Conservation (phyloP, 1,284 basidiomycete genomes). For the Sanghuangporus sanghuang region DNA sequence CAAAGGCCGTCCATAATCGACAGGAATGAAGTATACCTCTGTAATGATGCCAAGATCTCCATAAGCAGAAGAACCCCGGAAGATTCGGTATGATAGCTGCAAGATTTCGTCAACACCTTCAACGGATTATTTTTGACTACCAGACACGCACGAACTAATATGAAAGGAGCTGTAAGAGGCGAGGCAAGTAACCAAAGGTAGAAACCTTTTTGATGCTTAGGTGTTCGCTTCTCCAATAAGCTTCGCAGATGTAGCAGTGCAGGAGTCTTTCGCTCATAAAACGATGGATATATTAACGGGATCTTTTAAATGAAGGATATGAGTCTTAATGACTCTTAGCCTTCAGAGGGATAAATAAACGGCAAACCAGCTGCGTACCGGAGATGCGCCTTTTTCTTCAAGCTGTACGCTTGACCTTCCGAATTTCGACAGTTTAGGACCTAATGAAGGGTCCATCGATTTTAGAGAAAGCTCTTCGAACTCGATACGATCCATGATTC, state of each 20-base stretch:
- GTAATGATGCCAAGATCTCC: conserved; percentile 81
- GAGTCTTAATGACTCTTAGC: conserved; percentile 19
- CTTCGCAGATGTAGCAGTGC: conserved; percentile 49
- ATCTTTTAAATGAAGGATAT: conserved; percentile 39
- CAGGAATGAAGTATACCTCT: conserved; percentile 41
- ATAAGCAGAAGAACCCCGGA: conserved; percentile 79
- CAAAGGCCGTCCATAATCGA: not conserved
- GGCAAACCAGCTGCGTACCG: not conserved
- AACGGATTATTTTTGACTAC: not conserved
- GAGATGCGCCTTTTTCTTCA: conserved; percentile 11
- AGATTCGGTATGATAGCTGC: conserved; percentile 76
- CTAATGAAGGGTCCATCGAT: conserved; percentile 61
- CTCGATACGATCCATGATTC: conserved; percentile 61
- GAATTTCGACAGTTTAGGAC: conserved; percentile 34
- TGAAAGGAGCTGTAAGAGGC: conserved; percentile 69
- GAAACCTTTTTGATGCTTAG: conserved; percentile 61
- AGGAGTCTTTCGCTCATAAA: conserved; percentile 34
- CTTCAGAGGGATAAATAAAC: not conserved
- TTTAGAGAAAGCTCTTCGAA: conserved; percentile 74
- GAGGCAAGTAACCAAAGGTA: conserved; percentile 56
- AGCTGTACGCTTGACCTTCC: conserved; percentile 20
- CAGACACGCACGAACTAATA: conserved; percentile 58
- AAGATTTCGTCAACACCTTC: not conserved
- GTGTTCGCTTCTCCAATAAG: conserved; percentile 49
- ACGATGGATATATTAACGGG: conserved; percentile 63